Evolutionary conservation across 1,284 basidiomycete species (phyloP), one percentile per base, ranked within the genome.

Genomic region (Abortiporus biennis): DNA sequence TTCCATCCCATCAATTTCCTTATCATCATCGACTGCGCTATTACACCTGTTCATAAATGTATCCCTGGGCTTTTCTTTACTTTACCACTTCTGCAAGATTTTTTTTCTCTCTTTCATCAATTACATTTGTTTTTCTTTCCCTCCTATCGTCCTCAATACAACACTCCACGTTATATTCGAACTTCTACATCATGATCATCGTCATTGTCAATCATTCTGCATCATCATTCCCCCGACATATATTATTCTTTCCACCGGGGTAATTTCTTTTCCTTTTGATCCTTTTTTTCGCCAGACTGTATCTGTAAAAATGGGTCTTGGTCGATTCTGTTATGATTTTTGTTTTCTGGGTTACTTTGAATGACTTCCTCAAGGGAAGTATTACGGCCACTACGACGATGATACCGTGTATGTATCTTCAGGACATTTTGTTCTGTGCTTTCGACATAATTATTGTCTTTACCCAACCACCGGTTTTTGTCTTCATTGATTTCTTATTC

Each of bases 41-140:
- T 29, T n/a, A 29, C 27, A 29, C n/a, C 27, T 29, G 27, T 35
- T 35, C 12, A 8, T 16, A 16, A 35, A 35, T n/a, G n/a, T 35
- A 35, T 35, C n/a, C 8, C 33, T 35, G 33, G 33, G n/a, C 33
- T 35, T n/a, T n/a, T n/a, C n/a, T 35, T 35, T 16, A 29, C 8
- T 29, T 29, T 29, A n/a, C 27, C 9, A 9, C n/a, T 8, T 29
- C n/a, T 29, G 8, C 27, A 9, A 8, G 27, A 8, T 29, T 8
- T 29, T 29, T n/a, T 9, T n/a, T 29, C 8, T 29, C 8, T 29
- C 27, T 29, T 29, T n/a, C 27, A n/a, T 9, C n/a, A 29, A 29
- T 29, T 29, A 8, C 9, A 29, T n/a, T 29, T 29, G 27, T 9
- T n/a, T 9, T 9, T 8, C n/a, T 9, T 29, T 29, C 27, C 27